These are phyloP conservation scores for Cyclanthera cordifolia DNA, from an alignment of 306 rosid genomes.

Conservation along the genomic window DNA sequence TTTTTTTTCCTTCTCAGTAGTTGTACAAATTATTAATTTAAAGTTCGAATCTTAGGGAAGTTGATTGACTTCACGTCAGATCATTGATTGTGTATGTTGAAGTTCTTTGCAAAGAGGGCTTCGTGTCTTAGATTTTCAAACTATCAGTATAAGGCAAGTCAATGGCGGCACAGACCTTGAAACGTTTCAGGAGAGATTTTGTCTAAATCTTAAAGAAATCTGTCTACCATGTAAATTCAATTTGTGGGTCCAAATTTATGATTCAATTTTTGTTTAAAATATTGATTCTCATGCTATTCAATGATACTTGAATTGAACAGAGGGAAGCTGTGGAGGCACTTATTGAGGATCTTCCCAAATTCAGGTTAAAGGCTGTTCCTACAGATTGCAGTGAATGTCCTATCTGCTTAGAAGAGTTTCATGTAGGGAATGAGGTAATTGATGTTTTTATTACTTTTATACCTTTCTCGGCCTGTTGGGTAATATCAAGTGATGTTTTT, in stretches of 20 bases:
- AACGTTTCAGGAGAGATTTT: neutral
- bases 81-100: neutral
- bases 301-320: constrained; percentile 32
- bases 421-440: constrained; percentile 82
- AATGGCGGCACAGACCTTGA: neutral
- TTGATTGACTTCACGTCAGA: neutral
- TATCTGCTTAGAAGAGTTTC: constrained; percentile 91
- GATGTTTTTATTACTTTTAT: neutral
- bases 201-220: neutral
- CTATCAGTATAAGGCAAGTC: neutral
- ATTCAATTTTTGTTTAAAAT: neutral
- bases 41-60: neutral
- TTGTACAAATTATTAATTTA: neutral
- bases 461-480: too few species aligned
- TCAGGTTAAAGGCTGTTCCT: constrained; percentile 91
- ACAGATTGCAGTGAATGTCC: constrained; percentile 98
- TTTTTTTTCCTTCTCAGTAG: neutral
- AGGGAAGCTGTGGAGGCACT: constrained; percentile 99
- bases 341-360: constrained; percentile 97
- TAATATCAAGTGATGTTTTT: neutral
- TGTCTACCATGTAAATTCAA: neutral
- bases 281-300: constrained; percentile 19
- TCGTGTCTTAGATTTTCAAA: neutral
- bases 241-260: neutral
- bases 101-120: neutral